Conservation (phyloP, 2,329 filamentous ascomycete species). For the Penicillium sp. region DNA sequence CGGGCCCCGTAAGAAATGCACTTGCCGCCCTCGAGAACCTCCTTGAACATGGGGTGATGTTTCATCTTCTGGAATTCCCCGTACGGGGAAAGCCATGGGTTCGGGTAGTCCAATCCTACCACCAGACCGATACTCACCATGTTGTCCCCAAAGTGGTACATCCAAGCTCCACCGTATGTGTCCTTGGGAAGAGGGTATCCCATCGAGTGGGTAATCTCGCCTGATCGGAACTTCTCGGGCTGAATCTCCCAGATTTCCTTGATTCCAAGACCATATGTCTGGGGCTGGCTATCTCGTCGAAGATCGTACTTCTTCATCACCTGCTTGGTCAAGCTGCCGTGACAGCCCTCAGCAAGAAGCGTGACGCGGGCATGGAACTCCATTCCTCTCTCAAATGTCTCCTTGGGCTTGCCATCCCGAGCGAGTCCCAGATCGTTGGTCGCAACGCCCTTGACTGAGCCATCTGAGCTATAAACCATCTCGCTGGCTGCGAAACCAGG, state of each 20-base stretch:
- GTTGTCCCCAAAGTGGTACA: constrained; percentile 99
- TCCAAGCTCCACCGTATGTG: constrained; percentile 96
- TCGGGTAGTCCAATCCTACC: constrained; percentile 89
- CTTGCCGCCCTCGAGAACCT: constrained; percentile 89
- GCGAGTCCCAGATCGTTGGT: constrained; percentile 91
- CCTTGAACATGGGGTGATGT: constrained; percentile 85
- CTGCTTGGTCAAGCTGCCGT: constrained; percentile 92
- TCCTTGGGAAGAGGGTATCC: constrained; percentile 85
- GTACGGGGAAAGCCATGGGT: constrained; percentile 95
- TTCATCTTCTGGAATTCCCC: constrained; percentile 98
- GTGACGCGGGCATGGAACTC: constrained; percentile 93
- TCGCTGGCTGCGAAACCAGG: constrained; percentile 94
- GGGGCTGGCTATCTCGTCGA: constrained; percentile 80
- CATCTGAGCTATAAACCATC: constrained; percentile 80
- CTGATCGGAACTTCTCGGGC: constrained; percentile 86
- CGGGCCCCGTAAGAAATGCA: constrained; percentile 95
- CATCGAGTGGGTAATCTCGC: constrained; percentile 83
- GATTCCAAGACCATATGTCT: constrained; percentile 90
- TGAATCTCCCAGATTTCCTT: constrained; percentile 98
- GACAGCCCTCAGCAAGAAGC: constrained; percentile 90
- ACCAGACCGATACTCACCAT: constrained; percentile 89
- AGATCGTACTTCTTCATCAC: constrained; percentile 92
- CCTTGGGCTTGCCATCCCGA: constrained; percentile 78
- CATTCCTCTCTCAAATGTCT: constrained; percentile 93
- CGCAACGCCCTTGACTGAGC: constrained; percentile 87